Percentiles rank a stretch among this genome's conserved stretches.
phyloP scores from a whole-genome alignment of 2,329 filamentous ascomycete species.

The Pestalotiopsis sp. region DNA sequence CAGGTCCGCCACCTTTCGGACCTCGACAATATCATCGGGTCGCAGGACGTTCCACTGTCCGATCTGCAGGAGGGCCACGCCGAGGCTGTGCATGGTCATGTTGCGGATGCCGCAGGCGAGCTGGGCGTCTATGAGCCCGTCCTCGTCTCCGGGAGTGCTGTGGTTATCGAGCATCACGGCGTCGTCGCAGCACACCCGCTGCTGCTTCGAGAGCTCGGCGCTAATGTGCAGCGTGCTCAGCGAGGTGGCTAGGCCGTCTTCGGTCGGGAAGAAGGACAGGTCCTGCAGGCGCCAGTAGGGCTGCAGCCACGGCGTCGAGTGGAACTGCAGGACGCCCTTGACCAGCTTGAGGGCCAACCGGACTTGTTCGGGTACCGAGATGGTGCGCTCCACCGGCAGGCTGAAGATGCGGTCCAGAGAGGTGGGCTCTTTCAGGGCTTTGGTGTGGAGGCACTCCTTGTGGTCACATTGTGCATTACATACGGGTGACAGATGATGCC shows the following conservation, averaged over 20 bases:
- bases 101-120: slow-evolving; percentile 23
- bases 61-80: slow-evolving; percentile 29
- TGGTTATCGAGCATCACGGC: background rate
- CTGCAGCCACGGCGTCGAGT: slow-evolving; percentile 18
- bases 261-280: slow-evolving; percentile 15
- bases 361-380: slow-evolving; percentile 15
- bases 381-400: slow-evolving; percentile 18
- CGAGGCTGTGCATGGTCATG: slow-evolving; percentile 26
- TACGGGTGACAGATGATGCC: slow-evolving; percentile 13
- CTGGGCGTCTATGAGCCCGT: slow-evolving; percentile 12
- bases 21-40: slow-evolving; percentile 21
- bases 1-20: slow-evolving; percentile 20
- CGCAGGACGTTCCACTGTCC: slow-evolving; percentile 22
- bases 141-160: background rate
- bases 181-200: background rate
- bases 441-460: slow-evolving; percentile 10
- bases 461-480: slow-evolving; percentile 5
- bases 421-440: slow-evolving; percentile 10
- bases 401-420: slow-evolving; percentile 19
- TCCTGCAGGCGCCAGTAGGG: slow-evolving; percentile 15
- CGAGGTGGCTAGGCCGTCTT: slow-evolving; percentile 13
- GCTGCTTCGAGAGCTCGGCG: slow-evolving; percentile 13
- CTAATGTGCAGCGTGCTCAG: slow-evolving; percentile 18
- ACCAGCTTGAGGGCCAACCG: slow-evolving; percentile 14
- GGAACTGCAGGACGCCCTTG: slow-evolving; percentile 17